phyloP scores from a whole-genome alignment of 768 basidiomycete genomes.

The Piloderma croceum region DNA sequence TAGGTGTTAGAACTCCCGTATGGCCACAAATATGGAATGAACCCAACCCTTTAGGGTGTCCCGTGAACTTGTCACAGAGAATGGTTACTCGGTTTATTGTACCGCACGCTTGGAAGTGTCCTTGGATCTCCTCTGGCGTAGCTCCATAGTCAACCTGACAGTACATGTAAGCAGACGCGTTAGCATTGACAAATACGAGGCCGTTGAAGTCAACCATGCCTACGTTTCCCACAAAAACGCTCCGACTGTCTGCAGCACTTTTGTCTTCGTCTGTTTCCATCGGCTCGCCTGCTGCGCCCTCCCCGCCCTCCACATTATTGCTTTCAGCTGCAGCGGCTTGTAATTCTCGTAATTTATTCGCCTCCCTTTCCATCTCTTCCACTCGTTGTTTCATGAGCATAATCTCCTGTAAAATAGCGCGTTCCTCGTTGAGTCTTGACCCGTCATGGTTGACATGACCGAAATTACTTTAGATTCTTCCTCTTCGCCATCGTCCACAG shows the following conservation, averaged over 20 bases:
- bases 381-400: conserved; percentile 87
- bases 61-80: conserved; percentile 98
- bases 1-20: conserved; percentile 5
- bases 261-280: conserved; percentile 86
- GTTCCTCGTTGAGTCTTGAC: conserved; percentile 11
- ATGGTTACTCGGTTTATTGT: conserved; percentile 99
- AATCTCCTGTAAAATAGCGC: conserved; percentile 58
- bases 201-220: conserved; percentile 29
- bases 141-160: conserved; percentile 91
- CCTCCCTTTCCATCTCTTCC: conserved; percentile 90
- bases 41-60: conserved; percentile 91
- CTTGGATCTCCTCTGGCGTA: conserved; percentile 97
- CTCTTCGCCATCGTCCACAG: conserved; percentile 56
- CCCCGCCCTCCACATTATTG: conserved; percentile 38
- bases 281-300: conserved; percentile 40
- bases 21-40: conserved; percentile 4
- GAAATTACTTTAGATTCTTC: conserved; percentile 51
- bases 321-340: conserved; percentile 72
- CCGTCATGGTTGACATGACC: too few relatives aligned
- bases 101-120: conserved; percentile 94
- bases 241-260: conserved; percentile 73
- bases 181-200: conserved; percentile 11
- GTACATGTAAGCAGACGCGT: conserved; percentile 7
- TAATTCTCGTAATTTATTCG: conserved; percentile 79
- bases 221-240: conserved; percentile 95